A percentile compares a stretch with the other conserved stretches of the same genome.
phyloP scores from a whole-genome alignment of 2,329 filamentous ascomycete genomes.

The Botryotinia convoluta region DNA sequence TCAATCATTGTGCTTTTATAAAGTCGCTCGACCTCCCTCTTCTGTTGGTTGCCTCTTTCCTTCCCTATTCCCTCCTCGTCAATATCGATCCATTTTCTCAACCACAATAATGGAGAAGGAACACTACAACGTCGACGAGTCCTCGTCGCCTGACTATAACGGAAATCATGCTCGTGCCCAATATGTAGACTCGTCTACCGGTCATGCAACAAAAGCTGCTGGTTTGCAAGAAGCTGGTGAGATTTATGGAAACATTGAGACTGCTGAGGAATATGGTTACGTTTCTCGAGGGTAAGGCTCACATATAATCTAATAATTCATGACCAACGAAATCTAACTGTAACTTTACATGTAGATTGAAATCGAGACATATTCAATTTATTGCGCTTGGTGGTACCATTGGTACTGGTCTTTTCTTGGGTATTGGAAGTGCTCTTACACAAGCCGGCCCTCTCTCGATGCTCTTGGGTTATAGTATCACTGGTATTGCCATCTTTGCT shows the following conservation, averaged over 20 bases:
- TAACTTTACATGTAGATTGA: conserved; percentile 26
- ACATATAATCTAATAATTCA: neutral
- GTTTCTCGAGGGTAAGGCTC: conserved; percentile 47
- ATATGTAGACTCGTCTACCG: conserved; percentile 30
- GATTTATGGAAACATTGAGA: conserved; percentile 50
- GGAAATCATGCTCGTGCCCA: conserved; percentile 23
- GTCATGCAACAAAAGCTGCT: conserved; percentile 35
- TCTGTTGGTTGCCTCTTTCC: neutral
- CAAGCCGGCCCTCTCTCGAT: conserved; percentile 53
- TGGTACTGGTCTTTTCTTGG: conserved; percentile 54
- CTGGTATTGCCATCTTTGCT: conserved; percentile 50
- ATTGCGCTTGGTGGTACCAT: conserved; percentile 60
- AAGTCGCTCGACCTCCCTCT: neutral
- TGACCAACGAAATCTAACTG: neutral
- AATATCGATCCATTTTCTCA: neutral
- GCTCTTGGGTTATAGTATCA: conserved; percentile 51
- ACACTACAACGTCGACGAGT: conserved; percentile 27
- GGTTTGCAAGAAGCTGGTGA: conserved; percentile 49
- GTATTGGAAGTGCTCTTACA: conserved; percentile 52
- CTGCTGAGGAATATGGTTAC: conserved; percentile 51
- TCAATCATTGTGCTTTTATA: conserved; percentile 1
- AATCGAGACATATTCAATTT: conserved; percentile 55
- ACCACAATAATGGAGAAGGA: conserved; percentile 33
- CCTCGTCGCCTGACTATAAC: conserved; percentile 24
- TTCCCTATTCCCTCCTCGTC: neutral